A percentile compares a stretch with the other conserved stretches of the same genome.
Conservation (phyloP, 495 filamentous ascomycete species). For the Penicillium canariense region DNA sequence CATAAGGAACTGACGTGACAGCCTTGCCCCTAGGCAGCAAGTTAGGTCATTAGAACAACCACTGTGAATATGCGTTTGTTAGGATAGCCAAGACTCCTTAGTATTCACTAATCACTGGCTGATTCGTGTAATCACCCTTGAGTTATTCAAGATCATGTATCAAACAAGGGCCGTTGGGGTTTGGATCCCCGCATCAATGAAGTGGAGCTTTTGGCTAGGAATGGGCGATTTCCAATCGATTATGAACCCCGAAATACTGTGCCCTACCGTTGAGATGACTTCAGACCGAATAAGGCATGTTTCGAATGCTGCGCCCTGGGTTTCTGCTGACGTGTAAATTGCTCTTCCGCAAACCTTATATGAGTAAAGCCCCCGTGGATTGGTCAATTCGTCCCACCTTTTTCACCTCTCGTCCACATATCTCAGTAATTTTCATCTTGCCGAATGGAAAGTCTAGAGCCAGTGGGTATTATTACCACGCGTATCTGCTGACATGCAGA, state of each 20-base stretch:
- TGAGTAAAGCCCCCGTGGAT: not conserved
- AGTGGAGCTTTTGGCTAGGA: not conserved
- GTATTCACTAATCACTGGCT: not conserved
- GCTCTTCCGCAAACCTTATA: constrained; percentile 1
- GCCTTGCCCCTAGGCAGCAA: not conserved
- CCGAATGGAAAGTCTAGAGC: not conserved
- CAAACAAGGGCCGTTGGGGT: not conserved
- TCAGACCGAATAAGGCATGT: not conserved
- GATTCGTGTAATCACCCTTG: not conserved
- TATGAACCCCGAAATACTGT: not conserved
- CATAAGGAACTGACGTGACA: not conserved
- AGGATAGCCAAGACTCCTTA: not conserved
- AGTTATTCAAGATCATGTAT: not conserved
- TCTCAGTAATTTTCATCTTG: not conserved
- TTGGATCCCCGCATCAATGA: not conserved
- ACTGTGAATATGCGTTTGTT: not conserved
- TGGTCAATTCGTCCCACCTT: not conserved
- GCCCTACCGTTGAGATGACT: not conserved
- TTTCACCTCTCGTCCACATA: not conserved
- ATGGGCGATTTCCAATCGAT: not conserved
- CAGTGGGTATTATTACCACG: not conserved
- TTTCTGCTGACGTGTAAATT: constrained; percentile 4
- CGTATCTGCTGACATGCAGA: not conserved
- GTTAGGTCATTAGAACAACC: not conserved
- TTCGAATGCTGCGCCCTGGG: not conserved